phyloP scores from a whole-genome alignment of 495 filamentous ascomycete species.

The Podospora appendiculata region DNA sequence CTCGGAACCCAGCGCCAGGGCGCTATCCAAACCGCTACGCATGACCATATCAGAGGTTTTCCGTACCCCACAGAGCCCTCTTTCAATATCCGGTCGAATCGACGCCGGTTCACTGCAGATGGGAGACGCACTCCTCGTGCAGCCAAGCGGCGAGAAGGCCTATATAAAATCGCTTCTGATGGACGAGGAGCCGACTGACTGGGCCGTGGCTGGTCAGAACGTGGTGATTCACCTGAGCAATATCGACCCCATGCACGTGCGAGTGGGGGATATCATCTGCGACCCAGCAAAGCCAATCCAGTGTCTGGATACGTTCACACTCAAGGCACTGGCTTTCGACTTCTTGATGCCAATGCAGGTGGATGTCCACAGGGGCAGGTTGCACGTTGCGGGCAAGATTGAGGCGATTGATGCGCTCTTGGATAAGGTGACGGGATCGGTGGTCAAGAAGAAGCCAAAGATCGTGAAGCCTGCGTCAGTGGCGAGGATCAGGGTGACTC shows the following conservation, averaged over 20 bases:
- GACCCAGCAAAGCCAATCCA: slow-evolving; percentile 56
- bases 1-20: slow-evolving; percentile 61
- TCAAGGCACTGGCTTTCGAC: slow-evolving; percentile 85
- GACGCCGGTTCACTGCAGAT: slow-evolving; percentile 76
- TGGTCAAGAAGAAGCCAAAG: slow-evolving; percentile 76
- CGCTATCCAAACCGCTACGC: slow-evolving; percentile 71
- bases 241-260: slow-evolving; percentile 76
- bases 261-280: slow-evolving; percentile 79
- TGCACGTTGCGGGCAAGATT: slow-evolving; percentile 73
- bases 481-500: slow-evolving; percentile 58
- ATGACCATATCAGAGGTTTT: slow-evolving; percentile 71
- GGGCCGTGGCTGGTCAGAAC: slow-evolving; percentile 95
- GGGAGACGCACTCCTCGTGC: slow-evolving; percentile 70
- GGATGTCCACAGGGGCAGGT: slow-evolving; percentile 76
- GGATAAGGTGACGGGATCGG: slow-evolving; percentile 63
- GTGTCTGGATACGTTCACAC: slow-evolving; percentile 60
- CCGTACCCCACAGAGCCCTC: slow-evolving; percentile 63
- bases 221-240: slow-evolving; percentile 74
- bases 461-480: slow-evolving; percentile 67
- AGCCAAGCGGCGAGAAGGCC: slow-evolving; percentile 74
- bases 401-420: slow-evolving; percentile 59
- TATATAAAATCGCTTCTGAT: slow-evolving; percentile 70
- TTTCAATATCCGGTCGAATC: slow-evolving; percentile 79
- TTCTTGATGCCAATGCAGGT: slow-evolving; percentile 79
- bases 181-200: slow-evolving; percentile 64